Evolutionary conservation across 2,329 filamentous ascomycete genomes (phyloP).

Genomic region (Nemania sp.): DNA sequence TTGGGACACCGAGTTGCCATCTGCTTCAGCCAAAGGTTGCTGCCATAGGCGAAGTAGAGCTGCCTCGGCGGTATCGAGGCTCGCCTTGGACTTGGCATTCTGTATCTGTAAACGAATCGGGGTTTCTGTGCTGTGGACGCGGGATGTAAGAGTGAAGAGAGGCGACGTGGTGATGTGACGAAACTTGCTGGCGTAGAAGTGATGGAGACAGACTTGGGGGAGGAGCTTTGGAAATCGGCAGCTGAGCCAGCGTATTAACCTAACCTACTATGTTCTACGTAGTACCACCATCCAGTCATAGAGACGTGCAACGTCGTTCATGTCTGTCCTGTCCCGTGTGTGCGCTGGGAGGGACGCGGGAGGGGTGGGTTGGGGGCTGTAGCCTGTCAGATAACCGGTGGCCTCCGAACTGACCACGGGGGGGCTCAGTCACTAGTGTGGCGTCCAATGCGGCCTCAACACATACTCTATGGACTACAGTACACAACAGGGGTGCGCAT

Average conservation of each 20-base stretch:
- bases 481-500: too few relatives aligned
- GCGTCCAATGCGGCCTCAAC: too few relatives aligned
- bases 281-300: not conserved
- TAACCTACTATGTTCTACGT: not conserved
- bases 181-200: not conserved
- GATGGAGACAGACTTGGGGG: not conserved
- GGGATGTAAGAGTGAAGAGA: not conserved
- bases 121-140: too few relatives aligned
- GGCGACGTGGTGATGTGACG: not conserved
- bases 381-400: too few relatives aligned
- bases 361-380: not conserved
- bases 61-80: not conserved
- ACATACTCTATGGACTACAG: too few relatives aligned
- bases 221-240: not conserved
- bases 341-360: not conserved
- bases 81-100: conserved; percentile 2
- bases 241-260: not conserved
- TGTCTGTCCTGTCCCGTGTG: too few relatives aligned
- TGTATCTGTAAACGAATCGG: not conserved
- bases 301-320: too few relatives aligned
- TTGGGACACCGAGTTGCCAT: conserved; percentile 11
- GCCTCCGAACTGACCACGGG: too few relatives aligned
- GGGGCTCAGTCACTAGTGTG: too few relatives aligned
- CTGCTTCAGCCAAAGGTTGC: conserved; percentile 14
- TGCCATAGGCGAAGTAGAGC: conserved; percentile 18